phyloP scores from a whole-genome alignment of 495 filamentous ascomycete genomes.

The Filosporella fistucella region DNA sequence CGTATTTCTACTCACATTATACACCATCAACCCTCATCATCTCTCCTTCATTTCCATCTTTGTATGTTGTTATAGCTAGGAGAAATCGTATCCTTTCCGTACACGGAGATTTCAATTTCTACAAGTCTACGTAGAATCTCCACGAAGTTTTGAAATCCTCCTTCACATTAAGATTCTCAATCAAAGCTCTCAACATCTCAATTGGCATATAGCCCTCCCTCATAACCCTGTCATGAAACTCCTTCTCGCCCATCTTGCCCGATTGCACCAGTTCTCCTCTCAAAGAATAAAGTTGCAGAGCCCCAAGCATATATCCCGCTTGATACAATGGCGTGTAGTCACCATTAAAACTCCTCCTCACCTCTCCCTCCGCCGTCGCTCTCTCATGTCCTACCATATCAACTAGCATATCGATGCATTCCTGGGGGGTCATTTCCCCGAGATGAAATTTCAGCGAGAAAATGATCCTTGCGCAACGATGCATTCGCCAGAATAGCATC shows the following conservation, averaged over 20 bases:
- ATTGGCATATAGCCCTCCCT: constrained; percentile 44
- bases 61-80: too few relatives aligned
- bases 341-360: constrained; percentile 40
- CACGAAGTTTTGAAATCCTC: constrained; percentile 6
- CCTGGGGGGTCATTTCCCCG: constrained; percentile 34
- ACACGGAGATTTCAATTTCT: too few relatives aligned
- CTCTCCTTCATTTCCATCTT: too few relatives aligned
- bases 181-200: constrained; percentile 42
- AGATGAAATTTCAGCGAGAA: constrained; percentile 50
- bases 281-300: constrained; percentile 39
- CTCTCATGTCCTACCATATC: constrained; percentile 45
- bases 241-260: constrained; percentile 34
- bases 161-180: constrained; percentile 27
- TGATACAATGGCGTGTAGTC: constrained; percentile 47
- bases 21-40: too few relatives aligned
- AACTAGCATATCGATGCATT: constrained; percentile 45
- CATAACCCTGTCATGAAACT: constrained; percentile 43
- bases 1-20: too few relatives aligned
- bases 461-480: constrained; percentile 46
- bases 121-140: constrained; percentile 11
- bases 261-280: constrained; percentile 31
- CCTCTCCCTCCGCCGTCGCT: constrained; percentile 50
- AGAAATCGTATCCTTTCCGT: too few relatives aligned
- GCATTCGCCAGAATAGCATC: constrained; percentile 49
- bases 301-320: constrained; percentile 48